Conservation (phyloP, 306 rosid species). For the Pterocarpus santalinus region DNA sequence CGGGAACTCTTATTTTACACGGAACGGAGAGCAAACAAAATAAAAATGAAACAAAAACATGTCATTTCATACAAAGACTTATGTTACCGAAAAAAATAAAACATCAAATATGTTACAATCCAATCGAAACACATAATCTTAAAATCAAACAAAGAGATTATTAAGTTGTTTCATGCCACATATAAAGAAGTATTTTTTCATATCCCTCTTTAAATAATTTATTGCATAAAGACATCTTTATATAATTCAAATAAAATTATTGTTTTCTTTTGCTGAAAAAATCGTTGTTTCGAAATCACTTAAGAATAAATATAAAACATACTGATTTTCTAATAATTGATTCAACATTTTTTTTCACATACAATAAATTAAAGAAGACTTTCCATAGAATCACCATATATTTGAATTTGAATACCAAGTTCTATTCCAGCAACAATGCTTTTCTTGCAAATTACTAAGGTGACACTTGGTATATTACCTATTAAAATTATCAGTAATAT, state of each 20-base stretch:
- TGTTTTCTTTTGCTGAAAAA: too few relatives aligned
- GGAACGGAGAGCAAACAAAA: neutral
- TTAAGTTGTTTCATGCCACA: too few relatives aligned
- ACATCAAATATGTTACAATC: neutral
- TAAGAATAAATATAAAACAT: too few relatives aligned
- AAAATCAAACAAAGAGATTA: too few relatives aligned
- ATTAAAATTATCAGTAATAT: too few relatives aligned
- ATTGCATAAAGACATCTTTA: neutral
- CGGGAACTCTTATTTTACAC: neutral
- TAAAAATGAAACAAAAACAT: neutral
- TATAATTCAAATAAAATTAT: too few relatives aligned
- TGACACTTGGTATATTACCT: too few relatives aligned
- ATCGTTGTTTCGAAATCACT: too few relatives aligned
- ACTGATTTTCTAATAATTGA: neutral
- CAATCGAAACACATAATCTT: neutral
- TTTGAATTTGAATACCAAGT: neutral
- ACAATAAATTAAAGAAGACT: slow-evolving; percentile 1
- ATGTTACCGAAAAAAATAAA: too few relatives aligned
- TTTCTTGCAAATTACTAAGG: too few relatives aligned
- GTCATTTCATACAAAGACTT: neutral
- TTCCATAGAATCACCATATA: neutral
- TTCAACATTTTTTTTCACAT: neutral
- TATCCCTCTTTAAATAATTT: too few relatives aligned
- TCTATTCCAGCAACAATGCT: neutral
- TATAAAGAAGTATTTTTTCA: too few relatives aligned